Evolutionary conservation across 2,329 filamentous ascomycete genomes (phyloP).

Genomic region (Clonostachys chloroleuca): DNA sequence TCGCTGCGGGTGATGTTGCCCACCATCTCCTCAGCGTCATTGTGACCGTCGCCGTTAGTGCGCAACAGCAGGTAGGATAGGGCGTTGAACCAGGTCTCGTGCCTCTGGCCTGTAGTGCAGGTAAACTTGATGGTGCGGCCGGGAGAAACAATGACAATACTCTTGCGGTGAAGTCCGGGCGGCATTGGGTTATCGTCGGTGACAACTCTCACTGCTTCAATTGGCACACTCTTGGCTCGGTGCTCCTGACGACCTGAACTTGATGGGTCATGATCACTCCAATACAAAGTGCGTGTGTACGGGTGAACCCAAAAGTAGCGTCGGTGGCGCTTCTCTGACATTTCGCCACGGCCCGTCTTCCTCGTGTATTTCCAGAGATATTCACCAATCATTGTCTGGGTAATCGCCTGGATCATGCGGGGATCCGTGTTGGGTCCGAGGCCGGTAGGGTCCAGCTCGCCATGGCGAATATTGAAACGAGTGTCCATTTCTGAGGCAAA

Average conservation of each 20-base stretch:
- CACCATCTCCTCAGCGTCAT: constrained; percentile 55
- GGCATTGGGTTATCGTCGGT: constrained; percentile 94
- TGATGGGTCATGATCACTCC: constrained; percentile 87
- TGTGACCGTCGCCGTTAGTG: constrained; percentile 59
- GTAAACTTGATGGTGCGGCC: constrained; percentile 91
- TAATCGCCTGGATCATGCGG: constrained; percentile 98
- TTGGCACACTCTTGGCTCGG: constrained; percentile 82
- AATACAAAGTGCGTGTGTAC: constrained; percentile 94
- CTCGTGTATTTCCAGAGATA: constrained; percentile 99
- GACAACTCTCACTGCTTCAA: constrained; percentile 88
- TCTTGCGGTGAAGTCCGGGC: constrained; percentile 91
- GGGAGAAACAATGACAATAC: constrained; percentile 83
- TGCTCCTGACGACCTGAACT: constrained; percentile 73
- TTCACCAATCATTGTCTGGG: constrained; percentile 98
- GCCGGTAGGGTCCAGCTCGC: constrained; percentile 49
- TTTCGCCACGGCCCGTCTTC: constrained; percentile 81
- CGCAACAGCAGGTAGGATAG: constrained; percentile 87
- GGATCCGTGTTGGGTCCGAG: constrained; percentile 78
- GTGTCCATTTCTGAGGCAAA: constrained; percentile 93
- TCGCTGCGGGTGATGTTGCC: constrained; percentile 57
- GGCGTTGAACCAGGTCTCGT: constrained; percentile 98
- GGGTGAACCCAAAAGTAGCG: constrained; percentile 99
- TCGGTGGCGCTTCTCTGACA: constrained; percentile 85
- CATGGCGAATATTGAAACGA: constrained; percentile 72
- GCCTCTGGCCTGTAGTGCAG: constrained; percentile 85